Evolutionary conservation across 2,329 filamentous ascomycete genomes (phyloP), one percentile per base, ranked within the genome.

Genomic region (Pseudogymnoascus sp.): DNA sequence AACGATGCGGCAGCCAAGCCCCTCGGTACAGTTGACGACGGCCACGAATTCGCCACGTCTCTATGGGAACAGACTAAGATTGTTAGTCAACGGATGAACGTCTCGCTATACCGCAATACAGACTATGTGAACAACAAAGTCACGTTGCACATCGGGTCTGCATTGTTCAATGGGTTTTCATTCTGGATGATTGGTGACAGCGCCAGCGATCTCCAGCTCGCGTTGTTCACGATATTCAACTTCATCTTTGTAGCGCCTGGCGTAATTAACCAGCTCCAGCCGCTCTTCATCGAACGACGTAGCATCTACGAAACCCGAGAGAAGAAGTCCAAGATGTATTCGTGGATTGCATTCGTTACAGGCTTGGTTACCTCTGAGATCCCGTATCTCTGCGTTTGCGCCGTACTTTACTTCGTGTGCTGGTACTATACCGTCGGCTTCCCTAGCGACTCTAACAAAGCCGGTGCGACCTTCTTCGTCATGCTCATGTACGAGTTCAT

Each of bases 41-140:
- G 84, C 64, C 79, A 84, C 59, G 88, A 92, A 72, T 93, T 92
- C 66, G 90, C 90, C 0, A 86, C 84, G 5, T 80, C 87, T 0
- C 82, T 92, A 65, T 75, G 71, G 67, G 74, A 81, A 33, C 90
- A 93, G 71, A 75, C 86, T 42, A 82, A 79, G 66, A 78, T 88
- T 61, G 88, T 90, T 45, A 82, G 83, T 7, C 73, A 81, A 3
- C 88, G 90, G 28, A 83, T 80, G 74, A 85, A 84, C 66, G 70
- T 82, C 0, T 77, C 85, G 0, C 76, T 89, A 3, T 90, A 78
- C 75, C 80, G 87, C 63, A 89, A 89, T 70, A 79, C 77, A 0
- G 82, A 86, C 62, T 77, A 76, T 42, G 71, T 76, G 64, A 77
- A 77, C 72, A 79, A 79, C 69, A 79, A 79, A 59, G 70, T 79